Evolutionary conservation across 768 basidiomycete genomes (phyloP), one percentile per base, ranked within the genome.

Genomic region (Paxillus rubicundulus): DNA sequence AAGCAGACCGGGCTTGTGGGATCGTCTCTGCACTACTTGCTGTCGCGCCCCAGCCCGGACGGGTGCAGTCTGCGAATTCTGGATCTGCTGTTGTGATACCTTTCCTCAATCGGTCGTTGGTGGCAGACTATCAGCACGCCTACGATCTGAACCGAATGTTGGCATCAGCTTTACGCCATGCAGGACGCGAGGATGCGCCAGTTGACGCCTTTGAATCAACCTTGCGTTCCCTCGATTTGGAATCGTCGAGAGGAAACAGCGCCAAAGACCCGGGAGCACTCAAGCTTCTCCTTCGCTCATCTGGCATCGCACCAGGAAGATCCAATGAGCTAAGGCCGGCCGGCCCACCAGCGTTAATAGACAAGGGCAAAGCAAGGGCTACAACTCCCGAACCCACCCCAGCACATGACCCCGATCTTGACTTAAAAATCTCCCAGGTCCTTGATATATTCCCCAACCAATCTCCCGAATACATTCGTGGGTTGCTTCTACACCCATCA

Each of bases 381-480:
- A 55, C 21, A 2, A 50, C 61, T 4, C 59, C 64, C 10, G 32
- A 52, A 40, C 20, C 52, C 20, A 37, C 44, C 3, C 49, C 58
- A 14, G 56, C 48, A 9, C 47, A 64, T 7, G 75, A 81, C 49
- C 67, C 70, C 18, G 76, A 77, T 55, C 63, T 86, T 17, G 84
- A 87, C 49, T 48, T 78, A 20, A 79, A 84, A 46, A 73, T 88
- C 24, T 74, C 79, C 0, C 86, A 91, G 59, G 82, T 93, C 10
- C 75, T 89, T 12, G 90, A 90, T 56, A 82, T 93, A 55, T 73
- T 94, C 33, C 87, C 90, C 0, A 79, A 89, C 39, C 71, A 81
- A 24, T 66, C 78, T 0, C 72, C 78, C 0, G 61, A 62, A 2
- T 88, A 92, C 59, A 71, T 92, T 45, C 77, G 78, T 33, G 76